phyloP scores from a whole-genome alignment of 768 basidiomycete species.

The Russula sp. region DNA sequence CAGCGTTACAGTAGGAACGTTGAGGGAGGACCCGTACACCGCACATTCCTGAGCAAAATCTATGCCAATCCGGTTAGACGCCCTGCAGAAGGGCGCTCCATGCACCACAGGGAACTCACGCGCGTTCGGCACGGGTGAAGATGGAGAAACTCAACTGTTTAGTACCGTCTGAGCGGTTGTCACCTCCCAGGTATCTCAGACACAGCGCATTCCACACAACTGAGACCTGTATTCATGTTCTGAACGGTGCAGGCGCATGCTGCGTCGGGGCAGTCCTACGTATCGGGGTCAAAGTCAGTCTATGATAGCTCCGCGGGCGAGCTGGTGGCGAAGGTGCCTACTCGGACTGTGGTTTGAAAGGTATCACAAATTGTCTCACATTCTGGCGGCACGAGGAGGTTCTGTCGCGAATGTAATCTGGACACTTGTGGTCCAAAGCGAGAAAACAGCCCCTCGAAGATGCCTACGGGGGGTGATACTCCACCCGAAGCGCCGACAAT shows the following conservation, averaged over 20 bases:
- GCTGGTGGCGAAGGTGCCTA: not conserved
- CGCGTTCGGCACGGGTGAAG: not conserved
- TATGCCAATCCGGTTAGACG: not conserved
- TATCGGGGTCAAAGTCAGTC: not conserved
- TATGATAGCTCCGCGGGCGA: not conserved
- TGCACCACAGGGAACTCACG: not conserved
- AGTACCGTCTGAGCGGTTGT: not conserved
- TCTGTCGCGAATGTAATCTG: not conserved
- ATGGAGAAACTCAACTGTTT: not conserved
- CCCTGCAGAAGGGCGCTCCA: not conserved
- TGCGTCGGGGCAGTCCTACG: not conserved
- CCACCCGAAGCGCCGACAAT: not conserved
- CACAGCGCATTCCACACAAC: not conserved
- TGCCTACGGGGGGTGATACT: not conserved
- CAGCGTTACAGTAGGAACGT: not conserved
- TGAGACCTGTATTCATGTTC: not conserved
- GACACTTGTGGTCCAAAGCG: not conserved
- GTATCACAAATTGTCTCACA: not conserved
- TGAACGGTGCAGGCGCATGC: not conserved
- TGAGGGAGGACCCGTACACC: not conserved
- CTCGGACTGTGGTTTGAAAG: not conserved
- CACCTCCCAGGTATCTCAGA: not conserved
- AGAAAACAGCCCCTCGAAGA: no score
- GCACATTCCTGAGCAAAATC: not conserved
- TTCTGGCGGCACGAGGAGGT: not conserved